Evolutionary conservation across 1,284 basidiomycete species (phyloP).

Genomic region (Heliocybe sulcata): DNA sequence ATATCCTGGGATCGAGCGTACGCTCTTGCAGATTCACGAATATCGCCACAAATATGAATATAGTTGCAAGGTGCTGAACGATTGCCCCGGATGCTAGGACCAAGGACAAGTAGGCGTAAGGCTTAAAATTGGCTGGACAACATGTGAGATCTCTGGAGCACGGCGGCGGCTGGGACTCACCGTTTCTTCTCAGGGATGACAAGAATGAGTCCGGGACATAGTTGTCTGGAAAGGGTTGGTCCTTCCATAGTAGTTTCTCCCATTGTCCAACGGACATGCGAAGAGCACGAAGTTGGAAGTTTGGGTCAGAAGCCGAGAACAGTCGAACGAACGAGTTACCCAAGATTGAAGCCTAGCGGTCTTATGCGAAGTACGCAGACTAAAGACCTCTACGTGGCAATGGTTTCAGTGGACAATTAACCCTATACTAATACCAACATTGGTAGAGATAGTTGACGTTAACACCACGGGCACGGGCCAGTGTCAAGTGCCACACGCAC

Average conservation of each 20-base stretch:
- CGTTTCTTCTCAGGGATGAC: conserved; percentile 68
- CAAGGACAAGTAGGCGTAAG: conserved; percentile 70
- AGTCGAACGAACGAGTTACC: too few relatives aligned
- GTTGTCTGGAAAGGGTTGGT: conserved; percentile 77
- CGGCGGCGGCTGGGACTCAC: conserved; percentile 37
- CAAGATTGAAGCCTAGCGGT: too few relatives aligned
- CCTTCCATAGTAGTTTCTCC: conserved; percentile 84
- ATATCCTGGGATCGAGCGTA: conserved; percentile 56
- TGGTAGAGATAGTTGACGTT: too few relatives aligned
- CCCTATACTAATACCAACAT: too few relatives aligned
- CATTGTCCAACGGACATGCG: conserved; percentile 36
- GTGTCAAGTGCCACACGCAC: too few relatives aligned
- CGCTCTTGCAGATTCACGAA: conserved; percentile 70
- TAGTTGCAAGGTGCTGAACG: conserved; percentile 78
- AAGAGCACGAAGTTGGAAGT: not conserved
- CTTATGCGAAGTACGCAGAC: too few relatives aligned
- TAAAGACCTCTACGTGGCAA: too few relatives aligned
- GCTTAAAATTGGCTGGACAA: conserved; percentile 62
- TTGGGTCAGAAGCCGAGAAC: too few relatives aligned
- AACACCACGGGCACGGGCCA: too few relatives aligned
- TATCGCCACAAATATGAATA: conserved; percentile 77
- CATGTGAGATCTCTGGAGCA: conserved; percentile 11
- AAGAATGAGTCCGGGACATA: conserved; percentile 79
- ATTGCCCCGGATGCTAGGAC: conserved; percentile 71
- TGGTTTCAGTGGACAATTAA: too few relatives aligned